Conservation (phyloP, 331 rosid genomes). For the Prunus yedoensis region DNA sequence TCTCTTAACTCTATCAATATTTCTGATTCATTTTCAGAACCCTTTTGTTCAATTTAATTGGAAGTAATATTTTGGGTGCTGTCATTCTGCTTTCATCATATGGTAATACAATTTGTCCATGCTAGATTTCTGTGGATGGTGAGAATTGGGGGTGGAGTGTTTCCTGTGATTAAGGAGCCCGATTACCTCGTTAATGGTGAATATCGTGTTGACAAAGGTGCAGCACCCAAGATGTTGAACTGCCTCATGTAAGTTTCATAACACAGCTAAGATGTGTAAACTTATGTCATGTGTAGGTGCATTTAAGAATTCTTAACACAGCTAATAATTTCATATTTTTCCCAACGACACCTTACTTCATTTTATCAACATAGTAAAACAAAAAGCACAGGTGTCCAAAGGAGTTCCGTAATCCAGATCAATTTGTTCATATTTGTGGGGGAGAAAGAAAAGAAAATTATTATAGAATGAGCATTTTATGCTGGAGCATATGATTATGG, state of each 20-base stretch:
- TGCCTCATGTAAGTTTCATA: slow-evolving; percentile 87
- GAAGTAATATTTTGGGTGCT: not conserved
- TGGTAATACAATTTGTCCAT: slow-evolving; percentile 17
- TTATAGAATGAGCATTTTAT: too few relatives aligned
- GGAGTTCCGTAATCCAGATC: not conserved
- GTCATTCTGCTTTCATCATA: not conserved
- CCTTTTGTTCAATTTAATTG: not conserved
- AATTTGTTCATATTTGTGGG: not conserved
- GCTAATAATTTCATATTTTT: slow-evolving; percentile 3
- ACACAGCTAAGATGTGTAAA: slow-evolving; percentile 1
- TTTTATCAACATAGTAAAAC: not conserved
- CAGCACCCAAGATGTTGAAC: slow-evolving; percentile 98
- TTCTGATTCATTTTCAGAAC: not conserved
- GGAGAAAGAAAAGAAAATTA: not conserved
- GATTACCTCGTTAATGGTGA: slow-evolving; percentile 99
- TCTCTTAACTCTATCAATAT: not conserved
- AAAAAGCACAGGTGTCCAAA: not conserved
- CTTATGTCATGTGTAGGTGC: not conserved
- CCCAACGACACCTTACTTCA: not conserved
- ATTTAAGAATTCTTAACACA: not conserved
- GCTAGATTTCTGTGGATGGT: slow-evolving; percentile 98
- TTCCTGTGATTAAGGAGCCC: slow-evolving; percentile 96
- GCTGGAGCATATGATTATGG: not conserved
- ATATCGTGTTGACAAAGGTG: slow-evolving; percentile 98
- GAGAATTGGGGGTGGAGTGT: slow-evolving; percentile 98